Base-by-base conservation (phyloP, 371 early-diverging fungal species). In the Parasitella parasitica region DNA sequence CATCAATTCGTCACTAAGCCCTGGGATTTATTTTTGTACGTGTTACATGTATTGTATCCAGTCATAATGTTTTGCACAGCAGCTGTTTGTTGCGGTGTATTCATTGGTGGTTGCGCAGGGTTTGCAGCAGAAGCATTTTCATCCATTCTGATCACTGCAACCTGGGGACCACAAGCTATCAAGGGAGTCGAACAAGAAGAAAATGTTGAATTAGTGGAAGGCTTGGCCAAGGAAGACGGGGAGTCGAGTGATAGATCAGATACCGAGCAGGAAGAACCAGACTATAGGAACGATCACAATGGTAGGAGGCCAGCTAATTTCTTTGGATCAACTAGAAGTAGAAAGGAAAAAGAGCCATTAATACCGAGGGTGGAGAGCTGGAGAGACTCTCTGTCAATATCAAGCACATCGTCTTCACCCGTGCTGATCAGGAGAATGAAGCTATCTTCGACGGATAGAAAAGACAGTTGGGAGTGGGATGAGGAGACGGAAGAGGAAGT, bases 61-160 rank as follows among this genome's bases (percentile, higher is more conserved):
- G 59, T 76, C 9, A 61, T 66, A 6, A 43, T 68, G 27, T 70
- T 72, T 38, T 67, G 76, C 55, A 37, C 71, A 2, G 67, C 61
- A 12, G 78, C 74, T 3, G 57, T 65, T 20, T 58, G 50, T 20
- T 80, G 76, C 54, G 81, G 81, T 16, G 15, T 74, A 1, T 34
- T 77, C 26, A 77, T 80, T 38, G 81, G 81, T 28, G 76, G 74
- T 2, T 80, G 70, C 57, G 78, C 76, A n/a, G 81, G 81, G n/a
- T 77, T 80, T 56, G 73, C 72, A 22, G 67, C 72, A 2, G 81
- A 80, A 60, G 76, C 73, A 0, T 56, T 70, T 22, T 70, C 76
- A 5, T 63, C 78, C 1, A 26, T 76, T 12, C 35, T 77, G 5
- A 59, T 77, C n/a, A 60, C 72, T 18, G 65, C 69, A 3, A 75